A percentile compares a stretch with the other conserved stretches of the same genome.
phyloP scores from a whole-genome alignment of 177 flowering plant genomes.

The Tripterygium wilfordii region DNA sequence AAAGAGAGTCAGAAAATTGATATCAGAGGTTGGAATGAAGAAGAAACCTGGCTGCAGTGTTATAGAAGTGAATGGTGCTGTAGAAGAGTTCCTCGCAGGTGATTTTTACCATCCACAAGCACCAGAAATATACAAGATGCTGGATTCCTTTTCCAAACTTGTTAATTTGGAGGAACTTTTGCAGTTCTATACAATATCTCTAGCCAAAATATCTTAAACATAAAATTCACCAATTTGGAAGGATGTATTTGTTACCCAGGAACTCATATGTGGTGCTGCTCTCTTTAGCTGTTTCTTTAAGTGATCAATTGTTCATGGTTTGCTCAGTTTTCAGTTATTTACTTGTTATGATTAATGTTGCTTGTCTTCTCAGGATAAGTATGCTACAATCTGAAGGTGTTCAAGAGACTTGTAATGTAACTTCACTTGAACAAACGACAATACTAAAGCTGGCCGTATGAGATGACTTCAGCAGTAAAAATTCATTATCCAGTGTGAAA shows the following conservation, averaged over 20 bases:
- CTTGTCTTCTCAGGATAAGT: conserved; percentile 45
- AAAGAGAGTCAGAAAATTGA: conserved; percentile 29
- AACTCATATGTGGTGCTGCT: too few species aligned
- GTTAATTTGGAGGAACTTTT: conserved; percentile 17
- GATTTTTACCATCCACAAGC: conserved; percentile 36
- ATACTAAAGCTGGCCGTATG: conserved; percentile 36
- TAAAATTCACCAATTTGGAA: too few species aligned
- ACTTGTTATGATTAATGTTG: not conserved
- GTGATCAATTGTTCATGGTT: not conserved
- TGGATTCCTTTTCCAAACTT: conserved; percentile 28
- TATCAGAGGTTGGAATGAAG: conserved; percentile 35
- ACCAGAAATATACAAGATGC: conserved; percentile 25
- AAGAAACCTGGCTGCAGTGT: conserved; percentile 61
- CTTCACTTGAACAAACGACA: conserved; percentile 67
- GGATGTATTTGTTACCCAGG: too few species aligned
- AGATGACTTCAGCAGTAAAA: too few species aligned
- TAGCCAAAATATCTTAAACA: too few species aligned
- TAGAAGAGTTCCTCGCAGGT: conserved; percentile 48
- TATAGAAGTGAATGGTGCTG: conserved; percentile 49
- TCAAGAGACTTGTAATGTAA: conserved; percentile 61
- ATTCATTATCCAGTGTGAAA: too few species aligned
- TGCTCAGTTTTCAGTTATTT: too few species aligned
- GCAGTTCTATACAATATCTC: too few species aligned
- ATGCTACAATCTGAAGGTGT: conserved; percentile 67
- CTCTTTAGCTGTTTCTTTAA: too few species aligned